Base-by-base conservation (phyloP, 192 early-diverging fungal genomes). In the Coemansia asiatica region DNA sequence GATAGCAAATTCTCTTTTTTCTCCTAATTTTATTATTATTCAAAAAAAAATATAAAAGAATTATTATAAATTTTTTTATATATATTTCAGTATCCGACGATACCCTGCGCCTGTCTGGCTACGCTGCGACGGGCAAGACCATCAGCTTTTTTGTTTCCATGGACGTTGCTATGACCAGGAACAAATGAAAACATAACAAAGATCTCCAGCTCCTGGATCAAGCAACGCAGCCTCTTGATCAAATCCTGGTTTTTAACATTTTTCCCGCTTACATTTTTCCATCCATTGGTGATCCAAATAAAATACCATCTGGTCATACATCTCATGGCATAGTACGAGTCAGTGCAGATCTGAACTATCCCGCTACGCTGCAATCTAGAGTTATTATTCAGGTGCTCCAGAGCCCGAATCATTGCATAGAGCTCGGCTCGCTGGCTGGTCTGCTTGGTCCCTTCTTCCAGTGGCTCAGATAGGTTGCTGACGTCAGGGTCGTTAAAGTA, bases 391-490 rank as follows among this genome's bases (percentile, higher is more conserved):
- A 44, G 40, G 10, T 44, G 40, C 47, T 61, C 26, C 8, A 61
- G 36, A 29, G 60, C 60, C 9, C 60, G 60, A 16, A 48, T 47
- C 22, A 61, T 61, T 44, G 60, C 60, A 15, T 26, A 48, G 7
- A 60, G 38, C 27, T 68, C 53, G 38, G 61, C 50, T 12, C 66
- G 49, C 18, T 50, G 57, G 40, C 22, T 51, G 31, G 61, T 60
- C 31, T 59, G 59, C n/a, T 2, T 29, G 46, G 40, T 12, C 8
- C 22, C 23, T 19, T 16, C 46, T 6, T 16, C 8, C 21, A 85
- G 66, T 2, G 56, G 71, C 19, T 68, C 79, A n/a, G 63, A 64
- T 56, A 82, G 64, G 56, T 85, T 85, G 44, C 74, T 51, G 12
- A 71, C 50, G 48, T 83, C 78, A 0, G 36, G 50, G 6, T 44